Evolutionary conservation across 257 asterid species (phyloP), one percentile per base, ranked within the genome.

Genomic region (Salvia splendens): DNA sequence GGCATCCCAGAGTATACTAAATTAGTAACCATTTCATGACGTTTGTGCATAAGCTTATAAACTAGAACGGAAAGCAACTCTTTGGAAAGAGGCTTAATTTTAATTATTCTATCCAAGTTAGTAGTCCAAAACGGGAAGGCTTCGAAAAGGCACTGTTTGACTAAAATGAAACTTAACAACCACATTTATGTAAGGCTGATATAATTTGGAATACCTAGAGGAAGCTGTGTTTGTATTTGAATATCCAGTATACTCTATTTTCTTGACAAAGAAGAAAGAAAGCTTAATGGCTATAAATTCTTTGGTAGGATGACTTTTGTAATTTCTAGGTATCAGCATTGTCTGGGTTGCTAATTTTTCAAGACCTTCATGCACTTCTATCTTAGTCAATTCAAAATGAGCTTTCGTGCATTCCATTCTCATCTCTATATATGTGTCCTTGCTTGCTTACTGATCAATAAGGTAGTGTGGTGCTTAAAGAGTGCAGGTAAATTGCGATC

Each of bases 291-390:
- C 17, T 32, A 60, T 28, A 57, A 49, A 58, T 59, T 41, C 10
- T 11, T 58, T 51, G 45, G 12, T 43, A n/a, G 43, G 38, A 62
- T 43, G 35, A 45, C 50, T 33, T 33, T 33, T 33, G 5, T 16
- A 33, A 33, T 33, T 33, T 33, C 5, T 33, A 33, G 32, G 30
- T 17, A 42, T 17, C 57, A 20, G 1, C 24, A 20, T 61, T 15
- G 28, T 65, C 38, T 55, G 67, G 52, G 24, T 59, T 16, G 38
- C 64, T 32, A 17, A 66, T 61, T 32, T 43, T 12, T 36, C 43
- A 59, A 17, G 33, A 32, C 62, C 42, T 36, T 60, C 66, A n/a
- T 69, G 70, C 36, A 57, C 65, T 40, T 32, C 28, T 60, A 15
- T 69, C 67, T 40, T 14, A 32, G 50, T 16, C n/a, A 28, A 6